phyloP scores from a whole-genome alignment of 805 yeast species.

The Starmerella gropengiesseri region DNA sequence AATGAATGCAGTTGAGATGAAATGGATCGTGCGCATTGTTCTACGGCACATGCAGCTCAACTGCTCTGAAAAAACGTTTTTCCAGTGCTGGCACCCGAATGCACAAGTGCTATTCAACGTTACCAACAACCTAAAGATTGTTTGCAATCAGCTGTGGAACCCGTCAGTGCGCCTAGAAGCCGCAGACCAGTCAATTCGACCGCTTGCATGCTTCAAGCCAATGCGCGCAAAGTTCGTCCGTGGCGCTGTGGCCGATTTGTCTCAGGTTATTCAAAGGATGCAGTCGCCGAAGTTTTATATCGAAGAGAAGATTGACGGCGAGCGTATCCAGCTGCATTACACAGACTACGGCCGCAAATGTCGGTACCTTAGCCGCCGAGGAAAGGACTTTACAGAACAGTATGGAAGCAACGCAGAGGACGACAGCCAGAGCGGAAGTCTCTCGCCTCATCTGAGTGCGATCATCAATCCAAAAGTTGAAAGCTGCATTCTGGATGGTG shows the following conservation, averaged over 20 bases:
- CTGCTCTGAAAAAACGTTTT: constrained; percentile 47
- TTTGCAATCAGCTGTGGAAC: constrained; percentile 49
- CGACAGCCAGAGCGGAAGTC: constrained; percentile 36
- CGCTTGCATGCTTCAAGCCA: constrained; percentile 56
- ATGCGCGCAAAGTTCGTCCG: constrained; percentile 55
- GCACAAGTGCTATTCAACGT: constrained; percentile 54
- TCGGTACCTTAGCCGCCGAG: constrained; percentile 35
- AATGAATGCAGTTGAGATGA: constrained; percentile 51
- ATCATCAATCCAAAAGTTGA: constrained; percentile 25
- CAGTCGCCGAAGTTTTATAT: constrained; percentile 38
- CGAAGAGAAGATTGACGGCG: constrained; percentile 93
- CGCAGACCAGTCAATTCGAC: constrained; percentile 35
- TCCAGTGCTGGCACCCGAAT: constrained; percentile 67
- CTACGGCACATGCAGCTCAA: constrained; percentile 41
- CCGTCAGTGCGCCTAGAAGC: constrained; percentile 37
- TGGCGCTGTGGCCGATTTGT: constrained; percentile 42
- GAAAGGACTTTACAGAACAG: constrained; percentile 55
- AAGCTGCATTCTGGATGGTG: constrained; percentile 65
- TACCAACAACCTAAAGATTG: constrained; percentile 50
- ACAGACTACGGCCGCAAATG: constrained; percentile 18
- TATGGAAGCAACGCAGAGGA: constrained; percentile 46
- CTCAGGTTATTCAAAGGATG: constrained; percentile 30
- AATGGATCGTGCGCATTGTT: constrained; percentile 58
- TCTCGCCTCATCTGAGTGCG: constrained; percentile 39
- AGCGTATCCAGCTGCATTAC: constrained; percentile 70